A percentile compares a stretch with the other conserved stretches of the same genome.
phyloP scores from a whole-genome alignment of 805 yeast genomes.

The Priceomyces melissophilus region DNA sequence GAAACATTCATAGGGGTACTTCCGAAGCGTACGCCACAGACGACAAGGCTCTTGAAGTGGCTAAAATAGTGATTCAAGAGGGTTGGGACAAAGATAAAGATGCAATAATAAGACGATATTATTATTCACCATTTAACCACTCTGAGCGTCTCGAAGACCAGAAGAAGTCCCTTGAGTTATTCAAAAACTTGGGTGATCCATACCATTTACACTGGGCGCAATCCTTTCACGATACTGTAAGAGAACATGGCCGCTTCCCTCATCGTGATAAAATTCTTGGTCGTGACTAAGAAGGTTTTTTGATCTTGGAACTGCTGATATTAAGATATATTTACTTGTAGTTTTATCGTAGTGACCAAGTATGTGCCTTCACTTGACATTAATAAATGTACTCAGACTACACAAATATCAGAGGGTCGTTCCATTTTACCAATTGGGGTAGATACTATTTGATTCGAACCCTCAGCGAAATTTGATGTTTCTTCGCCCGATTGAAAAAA shows the following conservation, averaged over 20 bases:
- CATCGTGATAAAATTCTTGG: conserved; percentile 7
- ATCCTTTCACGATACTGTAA: conserved; percentile 2
- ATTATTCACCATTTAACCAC: conserved; percentile 4
- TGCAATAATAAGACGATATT: conserved; percentile 1
- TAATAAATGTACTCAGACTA: too few relatives aligned
- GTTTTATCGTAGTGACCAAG: too few relatives aligned
- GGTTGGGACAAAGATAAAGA: conserved; percentile 6
- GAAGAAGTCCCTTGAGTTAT: conserved; percentile 2
- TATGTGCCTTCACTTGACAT: too few relatives aligned
- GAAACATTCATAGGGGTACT: conserved; percentile 3
- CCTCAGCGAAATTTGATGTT: too few relatives aligned
- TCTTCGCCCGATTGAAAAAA: neutral
- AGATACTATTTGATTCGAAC: too few relatives aligned
- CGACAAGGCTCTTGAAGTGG: conserved; percentile 3
- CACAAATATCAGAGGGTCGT: too few relatives aligned
- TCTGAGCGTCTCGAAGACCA: conserved; percentile 5
- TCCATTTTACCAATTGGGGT: too few relatives aligned
- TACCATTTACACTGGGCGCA: conserved; percentile 5
- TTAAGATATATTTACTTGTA: too few relatives aligned
- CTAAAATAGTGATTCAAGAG: conserved; percentile 2
- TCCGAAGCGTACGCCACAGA: conserved; percentile 6
- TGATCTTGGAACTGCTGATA: too few relatives aligned
- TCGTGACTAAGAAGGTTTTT: too few relatives aligned
- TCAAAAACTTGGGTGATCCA: conserved; percentile 5
- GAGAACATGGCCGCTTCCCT: conserved; percentile 3